Evolutionary conservation across 306 rosid genomes (phyloP).

Genomic region (Malus fusca): DNA sequence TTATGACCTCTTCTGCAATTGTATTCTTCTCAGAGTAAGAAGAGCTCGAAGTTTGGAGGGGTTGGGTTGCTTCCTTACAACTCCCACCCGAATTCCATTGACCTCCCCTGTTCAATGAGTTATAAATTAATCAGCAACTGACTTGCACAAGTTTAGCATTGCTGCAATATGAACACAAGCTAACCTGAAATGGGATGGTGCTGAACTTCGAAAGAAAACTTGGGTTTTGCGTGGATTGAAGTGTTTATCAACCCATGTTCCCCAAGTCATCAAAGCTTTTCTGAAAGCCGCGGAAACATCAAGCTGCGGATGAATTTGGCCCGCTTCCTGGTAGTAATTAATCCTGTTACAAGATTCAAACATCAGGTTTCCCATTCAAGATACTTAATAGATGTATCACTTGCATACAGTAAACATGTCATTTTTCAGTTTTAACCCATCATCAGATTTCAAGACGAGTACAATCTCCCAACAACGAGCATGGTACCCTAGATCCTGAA

Average conservation of each 20-base stretch:
- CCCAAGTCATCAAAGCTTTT: slow-evolving; percentile 76
- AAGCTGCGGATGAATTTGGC: slow-evolving; percentile 64
- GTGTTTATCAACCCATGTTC: slow-evolving; percentile 72
- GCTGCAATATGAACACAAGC: slow-evolving; percentile 9
- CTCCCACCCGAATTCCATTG: no score
- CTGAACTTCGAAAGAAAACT: slow-evolving; percentile 79
- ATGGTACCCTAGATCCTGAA: slow-evolving; percentile 5
- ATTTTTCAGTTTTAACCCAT: neutral
- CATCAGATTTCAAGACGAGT: neutral
- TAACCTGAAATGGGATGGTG: slow-evolving; percentile 98
- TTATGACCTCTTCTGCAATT: slow-evolving; percentile 49
- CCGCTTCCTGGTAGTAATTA: slow-evolving; percentile 81
- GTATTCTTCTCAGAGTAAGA: slow-evolving; percentile 25
- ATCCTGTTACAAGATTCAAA: slow-evolving; percentile 42
- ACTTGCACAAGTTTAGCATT: neutral
- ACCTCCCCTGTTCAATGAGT: slow-evolving; percentile 6
- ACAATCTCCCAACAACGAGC: neutral
- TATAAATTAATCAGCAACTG: slow-evolving; percentile 9
- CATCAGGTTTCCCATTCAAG: slow-evolving; percentile 1
- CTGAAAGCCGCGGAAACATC: slow-evolving; percentile 62
- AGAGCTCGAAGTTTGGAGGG: no score
- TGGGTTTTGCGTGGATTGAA: slow-evolving; percentile 52
- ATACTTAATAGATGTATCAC: neutral
- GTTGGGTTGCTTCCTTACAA: no score
- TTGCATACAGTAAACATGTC: neutral